A percentile compares a stretch with the other conserved stretches of the same genome.
These are phyloP conservation scores for Pontederia paniculata DNA, from an alignment of 176 grass and related monocot species.

Conservation along the genomic window DNA sequence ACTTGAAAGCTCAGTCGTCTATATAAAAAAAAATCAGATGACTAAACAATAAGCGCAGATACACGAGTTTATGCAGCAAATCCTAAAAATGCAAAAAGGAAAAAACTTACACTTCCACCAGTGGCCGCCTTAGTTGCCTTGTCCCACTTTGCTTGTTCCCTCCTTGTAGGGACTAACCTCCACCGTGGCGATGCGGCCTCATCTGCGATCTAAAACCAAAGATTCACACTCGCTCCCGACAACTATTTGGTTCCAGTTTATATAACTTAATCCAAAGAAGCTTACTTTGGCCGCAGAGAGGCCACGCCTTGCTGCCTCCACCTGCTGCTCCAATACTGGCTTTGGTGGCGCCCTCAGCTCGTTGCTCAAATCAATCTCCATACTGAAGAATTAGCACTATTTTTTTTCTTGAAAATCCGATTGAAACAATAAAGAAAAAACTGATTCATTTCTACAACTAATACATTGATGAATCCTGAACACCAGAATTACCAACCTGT, in stretches of 20 bases:
- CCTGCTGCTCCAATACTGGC: conserved; percentile 68
- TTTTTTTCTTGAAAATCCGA: neutral
- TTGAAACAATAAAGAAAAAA: neutral
- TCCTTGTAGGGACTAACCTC: conserved; percentile 78
- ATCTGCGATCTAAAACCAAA: conserved; percentile 30
- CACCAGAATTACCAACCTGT: conserved; percentile 34
- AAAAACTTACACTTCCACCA: conserved; percentile 52
- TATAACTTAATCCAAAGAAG: neutral
- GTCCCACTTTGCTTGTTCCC: conserved; percentile 80
- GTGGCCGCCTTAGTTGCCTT: conserved; percentile 62
- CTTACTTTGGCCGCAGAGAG: conserved; percentile 39
- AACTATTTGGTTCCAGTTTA: neutral
- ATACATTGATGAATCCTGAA: neutral
- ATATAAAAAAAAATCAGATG: no score
- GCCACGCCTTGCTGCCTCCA: conserved; percentile 59
- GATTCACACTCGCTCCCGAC: conserved; percentile 4
- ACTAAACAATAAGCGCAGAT: neutral
- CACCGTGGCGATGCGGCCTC: conserved; percentile 38
- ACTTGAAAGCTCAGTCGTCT: no score
- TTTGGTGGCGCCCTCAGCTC: conserved; percentile 64
- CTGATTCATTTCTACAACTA: neutral
- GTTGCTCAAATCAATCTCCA: conserved; percentile 89
- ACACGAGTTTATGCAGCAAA: neutral
- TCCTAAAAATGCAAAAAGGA: neutral
- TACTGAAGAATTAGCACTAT: conserved; percentile 28